Base-by-base conservation (phyloP, 306 rosid genomes). In the Dryas octopetala region DNA sequence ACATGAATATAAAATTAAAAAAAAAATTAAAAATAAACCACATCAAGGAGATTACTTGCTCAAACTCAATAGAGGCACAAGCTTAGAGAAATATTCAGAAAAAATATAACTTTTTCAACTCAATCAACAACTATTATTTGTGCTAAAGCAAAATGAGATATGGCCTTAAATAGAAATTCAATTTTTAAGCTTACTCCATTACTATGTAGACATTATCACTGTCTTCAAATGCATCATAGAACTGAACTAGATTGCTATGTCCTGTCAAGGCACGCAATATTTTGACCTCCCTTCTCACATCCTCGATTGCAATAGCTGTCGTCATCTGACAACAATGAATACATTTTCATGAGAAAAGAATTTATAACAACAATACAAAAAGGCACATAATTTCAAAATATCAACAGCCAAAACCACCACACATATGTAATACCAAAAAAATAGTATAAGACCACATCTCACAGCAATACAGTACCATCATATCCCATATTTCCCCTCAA, bases 201-300 rank as follows among this genome's bases (percentile, higher is more conserved):
- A 90, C 97, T 84, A 96, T 85, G 91, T 96, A 96, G 92, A 96
- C 99, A 84, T 96, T 96, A 43, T 92, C 99, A 17, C 81, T 86
- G 82, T 92, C 99, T 91, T 96, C 99, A 75, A 92, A 96, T 62
- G 98, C 98, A 78, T 92, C 98, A 17, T 92, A 89, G 85, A 92
- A 96, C 53, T 82, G 84, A 84, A 96, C 89, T 74, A 96, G 86
- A 83, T 96, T 96, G 75, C 77, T 79, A 73, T 93, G 99, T 66
- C 99, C 99, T 0, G 93, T 88, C 89, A 96, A 84, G 80, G 97
- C 97, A 60, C 89, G 90, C 83, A 96, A 85, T 85, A 96, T 96
- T 81, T 90, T 96, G 76, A 96, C 99, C 85, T 96, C 99, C 88
- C 98, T 89, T 79, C 99, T 87, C 66, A 96, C 99, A 81, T 96